These are phyloP conservation scores for Zizania palustris DNA, from an alignment of 202 grass and related monocot species.

Conservation along the genomic window DNA sequence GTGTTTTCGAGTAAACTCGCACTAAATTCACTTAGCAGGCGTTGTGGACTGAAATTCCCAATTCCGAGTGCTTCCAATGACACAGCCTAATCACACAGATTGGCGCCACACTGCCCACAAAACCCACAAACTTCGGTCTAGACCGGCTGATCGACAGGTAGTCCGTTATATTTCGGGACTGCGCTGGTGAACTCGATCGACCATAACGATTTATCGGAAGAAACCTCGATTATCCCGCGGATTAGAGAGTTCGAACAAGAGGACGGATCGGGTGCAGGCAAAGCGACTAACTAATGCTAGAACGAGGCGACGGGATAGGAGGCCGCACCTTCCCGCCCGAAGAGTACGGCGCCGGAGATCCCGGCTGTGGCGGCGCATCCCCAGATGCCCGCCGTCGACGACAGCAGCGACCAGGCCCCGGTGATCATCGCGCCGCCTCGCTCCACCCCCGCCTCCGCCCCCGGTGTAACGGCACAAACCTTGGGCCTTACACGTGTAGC, in stretches of 20 bases:
- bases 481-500: not conserved
- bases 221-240: no score
- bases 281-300: not conserved
- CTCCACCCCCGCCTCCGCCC: not conserved
- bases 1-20: not conserved
- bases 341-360: conserved; percentile 45
- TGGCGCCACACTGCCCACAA: not conserved
- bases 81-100: not conserved
- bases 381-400: conserved; percentile 58
- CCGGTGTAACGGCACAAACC: not conserved
- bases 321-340: conserved; percentile 54
- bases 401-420: conserved; percentile 63
- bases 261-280: not conserved
- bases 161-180: not conserved
- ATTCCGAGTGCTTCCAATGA: conserved; percentile 3
- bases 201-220: not conserved
- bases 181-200: not conserved
- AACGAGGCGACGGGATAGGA: conserved; percentile 1
- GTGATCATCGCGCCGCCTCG: conserved; percentile 55
- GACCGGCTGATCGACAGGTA: not conserved
- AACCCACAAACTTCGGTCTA: not conserved
- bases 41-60: not conserved
- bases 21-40: not conserved
- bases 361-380: conserved; percentile 47
- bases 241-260: not conserved